phyloP scores from a whole-genome alignment of 2,329 filamentous ascomycete genomes.

The Phyllachora maydis region DNA sequence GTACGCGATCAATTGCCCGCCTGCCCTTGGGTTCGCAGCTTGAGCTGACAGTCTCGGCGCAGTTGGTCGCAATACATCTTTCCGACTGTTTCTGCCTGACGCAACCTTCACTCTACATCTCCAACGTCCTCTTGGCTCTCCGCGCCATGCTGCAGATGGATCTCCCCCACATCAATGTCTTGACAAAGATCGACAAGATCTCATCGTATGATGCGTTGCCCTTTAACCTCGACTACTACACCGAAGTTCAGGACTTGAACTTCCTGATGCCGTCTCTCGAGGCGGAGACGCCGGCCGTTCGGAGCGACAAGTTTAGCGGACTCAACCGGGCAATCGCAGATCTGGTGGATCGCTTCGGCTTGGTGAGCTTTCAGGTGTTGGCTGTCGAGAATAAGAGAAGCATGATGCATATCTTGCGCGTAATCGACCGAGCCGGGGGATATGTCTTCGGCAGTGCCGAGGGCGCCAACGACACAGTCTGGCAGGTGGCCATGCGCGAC shows the following conservation, averaged over 20 bases:
- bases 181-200: conserved; percentile 95
- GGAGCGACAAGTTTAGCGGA: conserved; percentile 57
- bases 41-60: conserved; percentile 11
- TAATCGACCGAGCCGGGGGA: conserved; percentile 80
- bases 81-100: conserved; percentile 89
- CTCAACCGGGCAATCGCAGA: conserved; percentile 76
- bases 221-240: conserved; percentile 94
- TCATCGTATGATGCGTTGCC: conserved; percentile 66
- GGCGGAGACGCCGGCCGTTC: conserved; percentile 50
- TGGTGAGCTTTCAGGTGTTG: conserved; percentile 82
- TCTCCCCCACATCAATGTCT: conserved; percentile 82
- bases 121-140: conserved; percentile 78
- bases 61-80: conserved; percentile 87
- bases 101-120: conserved; percentile 84
- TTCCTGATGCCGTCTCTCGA: conserved; percentile 69
- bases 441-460: conserved; percentile 85
- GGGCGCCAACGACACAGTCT: conserved; percentile 88
- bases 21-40: neutral
- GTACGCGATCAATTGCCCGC: conserved; percentile 27
- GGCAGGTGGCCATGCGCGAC: conserved; percentile 82
- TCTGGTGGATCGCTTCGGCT: conserved; percentile 71
- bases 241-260: conserved; percentile 81
- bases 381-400: conserved; percentile 93
- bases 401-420: conserved; percentile 79
- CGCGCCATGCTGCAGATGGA: conserved; percentile 98